Evolutionary conservation across 2,329 filamentous ascomycete genomes (phyloP).

Genomic region (Microcyclospora pomicola): DNA sequence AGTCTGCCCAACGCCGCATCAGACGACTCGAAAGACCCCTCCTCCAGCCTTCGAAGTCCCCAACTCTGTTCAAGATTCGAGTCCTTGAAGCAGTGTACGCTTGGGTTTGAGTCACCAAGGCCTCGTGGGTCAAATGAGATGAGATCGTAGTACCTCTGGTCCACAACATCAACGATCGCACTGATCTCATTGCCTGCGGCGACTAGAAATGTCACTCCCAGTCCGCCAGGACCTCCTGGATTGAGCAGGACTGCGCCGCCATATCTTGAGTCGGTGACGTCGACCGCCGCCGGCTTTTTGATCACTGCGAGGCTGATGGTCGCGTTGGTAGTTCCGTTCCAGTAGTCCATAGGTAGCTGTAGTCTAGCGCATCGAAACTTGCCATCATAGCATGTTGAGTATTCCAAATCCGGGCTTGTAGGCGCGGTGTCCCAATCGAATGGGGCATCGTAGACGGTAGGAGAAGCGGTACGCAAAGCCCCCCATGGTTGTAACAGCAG

Average conservation of each 20-base stretch:
- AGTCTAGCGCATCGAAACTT: slow-evolving; percentile 36
- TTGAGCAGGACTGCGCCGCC: slow-evolving; percentile 30
- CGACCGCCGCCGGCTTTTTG: slow-evolving; percentile 31
- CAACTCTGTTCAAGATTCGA: slow-evolving; percentile 21
- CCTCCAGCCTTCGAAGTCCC: slow-evolving; percentile 22
- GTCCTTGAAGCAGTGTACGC: slow-evolving; percentile 23
- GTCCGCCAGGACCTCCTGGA: slow-evolving; percentile 32
- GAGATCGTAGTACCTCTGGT: slow-evolving; percentile 28
- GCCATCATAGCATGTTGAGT: slow-evolving; percentile 29
- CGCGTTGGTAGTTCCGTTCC: slow-evolving; percentile 23
- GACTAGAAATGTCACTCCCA: slow-evolving; percentile 23
- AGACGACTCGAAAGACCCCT: slow-evolving; percentile 23
- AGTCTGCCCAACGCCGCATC: slow-evolving; percentile 29
- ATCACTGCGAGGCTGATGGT: slow-evolving; percentile 32
- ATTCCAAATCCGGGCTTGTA: slow-evolving; percentile 5
- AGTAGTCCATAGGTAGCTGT: slow-evolving; percentile 34
- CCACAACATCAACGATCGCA: slow-evolving; percentile 10
- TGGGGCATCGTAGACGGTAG: no score
- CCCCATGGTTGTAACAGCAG: no score
- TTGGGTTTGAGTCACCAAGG: slow-evolving; percentile 24
- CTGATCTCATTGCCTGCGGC: slow-evolving; percentile 10
- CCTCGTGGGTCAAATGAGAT: slow-evolving; percentile 34
- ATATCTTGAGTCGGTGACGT: slow-evolving; percentile 27
- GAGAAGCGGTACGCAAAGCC: no score
- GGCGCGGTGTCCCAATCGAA: slow-evolving; percentile 8